Base-by-base conservation (phyloP, 2,329 filamentous ascomycete species). In the Fusarium sp. region DNA sequence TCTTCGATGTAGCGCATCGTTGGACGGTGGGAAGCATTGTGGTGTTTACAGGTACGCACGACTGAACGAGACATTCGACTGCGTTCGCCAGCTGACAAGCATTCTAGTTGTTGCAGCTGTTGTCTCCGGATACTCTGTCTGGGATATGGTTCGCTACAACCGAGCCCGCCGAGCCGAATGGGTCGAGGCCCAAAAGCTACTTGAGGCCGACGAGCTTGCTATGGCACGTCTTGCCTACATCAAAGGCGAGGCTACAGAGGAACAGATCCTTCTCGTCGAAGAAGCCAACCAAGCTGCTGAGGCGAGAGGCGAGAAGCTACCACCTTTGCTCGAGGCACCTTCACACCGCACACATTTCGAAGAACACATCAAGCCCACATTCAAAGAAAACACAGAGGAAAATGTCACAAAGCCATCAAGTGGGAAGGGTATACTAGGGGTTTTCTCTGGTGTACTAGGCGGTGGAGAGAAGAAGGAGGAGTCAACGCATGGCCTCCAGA, bases 141-240 rank as follows among this genome's bases (percentile, higher is more conserved):
- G 84, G 82, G 89, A 91, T 80, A 91, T 91, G 89, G 83, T 90
- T 68, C 83, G 85, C 60, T 87, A 88, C 81, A 91, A 91, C 84
- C 86, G 86, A 76, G 86, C 87, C 81, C 88, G 88, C 76, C 88
- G 88, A 77, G 82, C 81, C 77, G 89, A 91, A 79, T 91, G 89
- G 83, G 78, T 87, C 76, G 85, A 87, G 65, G 83, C 87, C 61
- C 88, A 90, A 77, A 84, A 85, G 79, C 82, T 85, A 68, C 82
- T 90, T 78, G 84, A 86, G 57, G 85, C 83, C 75, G 87, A 90
- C 81, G 84, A 84, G 71, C 86, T 91, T 62, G 85, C 87, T 71
- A 84, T 85, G 70, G 89, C 89, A 56, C 88, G 89, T 35, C 82
- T 91, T 24, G 88, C 89, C 67, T 91, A 89, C 82, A 87, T 91